Base-by-base conservation (phyloP, 2,329 filamentous ascomycete genomes). In the Sphaerostilbella broomeana region DNA sequence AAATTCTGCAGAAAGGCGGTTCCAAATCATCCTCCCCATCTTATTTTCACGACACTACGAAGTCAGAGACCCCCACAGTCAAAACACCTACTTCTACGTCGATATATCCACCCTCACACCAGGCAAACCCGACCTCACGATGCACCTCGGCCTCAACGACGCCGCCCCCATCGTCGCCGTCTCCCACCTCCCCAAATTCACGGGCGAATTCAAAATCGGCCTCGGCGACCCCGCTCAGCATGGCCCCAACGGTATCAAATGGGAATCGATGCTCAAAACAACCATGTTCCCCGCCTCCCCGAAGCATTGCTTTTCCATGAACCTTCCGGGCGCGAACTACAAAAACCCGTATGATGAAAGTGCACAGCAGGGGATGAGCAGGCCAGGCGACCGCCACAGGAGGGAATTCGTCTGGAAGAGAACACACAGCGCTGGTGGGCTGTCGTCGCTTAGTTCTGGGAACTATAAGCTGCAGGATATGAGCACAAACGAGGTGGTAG, bases 211-310 rank as follows among this genome's bases (percentile, higher is more conserved):
- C 31, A 48, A 48, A 33, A 24, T 48, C 24, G 46, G 40, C 22
- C 35, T 46, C 27, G 44, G 46, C 22, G 46, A 48, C 24, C 44
- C 42, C n/a, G 26, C 37, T 6, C 18, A 6, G 8, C 17, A 6
- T 3, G 26, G 33, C 29, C 13, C 40, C 9, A 24, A n/a, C n/a
- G n/a, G n/a, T n/a, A n/a, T 44, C 10, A 15, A 35, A 15, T 48
- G 43, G 46, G 46, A 48, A 29, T 40, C 46, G 22, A 36, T 47
- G 28, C 42, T 33, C 3, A 35, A 35, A n/a, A 38, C 40, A 19
- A 30, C 29, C 24, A 13, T 36, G 6, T 13, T n/a, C n/a, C n/a
- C n/a, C n/a, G n/a, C n/a, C n/a, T n/a, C 16, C 7, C 40, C 39
- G 24, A 33, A 40, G 15, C 42, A 37, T 21, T 43, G 29, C 12